These are phyloP conservation scores for Rhodosporidiobolus sp. DNA, from an alignment of 768 basidiomycete species.

Conservation along the genomic window DNA sequence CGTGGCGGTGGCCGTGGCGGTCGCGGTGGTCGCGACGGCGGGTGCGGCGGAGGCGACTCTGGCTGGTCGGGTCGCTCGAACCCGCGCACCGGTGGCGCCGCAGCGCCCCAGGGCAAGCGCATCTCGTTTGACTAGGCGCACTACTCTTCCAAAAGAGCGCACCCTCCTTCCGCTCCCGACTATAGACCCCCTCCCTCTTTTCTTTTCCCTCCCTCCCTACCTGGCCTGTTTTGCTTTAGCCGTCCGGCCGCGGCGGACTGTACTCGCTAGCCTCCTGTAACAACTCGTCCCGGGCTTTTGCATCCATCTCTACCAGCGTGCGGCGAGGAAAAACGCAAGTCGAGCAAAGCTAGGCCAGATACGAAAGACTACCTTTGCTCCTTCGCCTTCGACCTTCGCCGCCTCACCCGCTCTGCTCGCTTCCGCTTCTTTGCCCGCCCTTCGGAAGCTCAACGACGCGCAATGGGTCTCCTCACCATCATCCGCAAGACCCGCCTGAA, in stretches of 20 bases:
- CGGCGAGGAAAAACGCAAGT: too few species aligned
- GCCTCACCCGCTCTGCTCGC: background rate
- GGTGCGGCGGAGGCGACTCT: constrained; percentile 19
- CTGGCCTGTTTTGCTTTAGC: too few species aligned
- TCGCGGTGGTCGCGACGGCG: constrained; percentile 40
- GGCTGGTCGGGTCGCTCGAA: constrained; percentile 11
- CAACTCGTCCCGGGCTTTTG: too few species aligned
- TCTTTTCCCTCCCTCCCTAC: background rate
- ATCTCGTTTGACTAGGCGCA: constrained; percentile 58
- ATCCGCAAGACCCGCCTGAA: constrained; percentile 94
- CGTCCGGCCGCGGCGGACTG: too few species aligned
- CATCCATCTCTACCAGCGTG: too few species aligned
- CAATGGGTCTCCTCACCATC: constrained; percentile 91
- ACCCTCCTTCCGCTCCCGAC: background rate
- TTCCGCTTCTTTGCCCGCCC: background rate
- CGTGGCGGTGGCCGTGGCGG: constrained; percentile 45
- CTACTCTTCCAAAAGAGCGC: background rate
- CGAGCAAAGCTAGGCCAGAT: too few species aligned
- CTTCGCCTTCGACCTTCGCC: too few species aligned
- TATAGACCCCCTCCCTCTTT: background rate
- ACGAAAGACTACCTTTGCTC: background rate
- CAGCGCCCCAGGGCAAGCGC: constrained; percentile 52
- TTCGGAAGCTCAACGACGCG: background rate
- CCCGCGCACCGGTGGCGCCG: constrained; percentile 1
- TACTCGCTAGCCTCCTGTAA: too few species aligned